phyloP scores from a whole-genome alignment of 352 stramenopile species.

The Pythium grandisporangium region DNA sequence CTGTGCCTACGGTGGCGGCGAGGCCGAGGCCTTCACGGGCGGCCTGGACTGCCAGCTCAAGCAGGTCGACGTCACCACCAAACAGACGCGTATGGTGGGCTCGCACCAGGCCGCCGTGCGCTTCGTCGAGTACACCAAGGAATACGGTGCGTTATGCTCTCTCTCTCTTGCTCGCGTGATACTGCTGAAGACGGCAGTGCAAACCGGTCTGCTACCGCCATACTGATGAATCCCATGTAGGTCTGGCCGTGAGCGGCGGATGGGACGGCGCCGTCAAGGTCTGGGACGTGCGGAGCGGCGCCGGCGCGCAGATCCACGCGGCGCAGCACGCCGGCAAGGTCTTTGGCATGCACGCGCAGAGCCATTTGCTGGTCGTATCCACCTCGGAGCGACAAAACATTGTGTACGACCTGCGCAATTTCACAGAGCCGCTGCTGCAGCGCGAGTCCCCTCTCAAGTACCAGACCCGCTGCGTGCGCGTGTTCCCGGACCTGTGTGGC shows the following conservation, averaged over 20 bases:
- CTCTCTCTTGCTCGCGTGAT: too few species aligned
- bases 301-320: constrained; percentile 37
- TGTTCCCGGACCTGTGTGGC: constrained; percentile 62
- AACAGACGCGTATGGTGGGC: constrained; percentile 20
- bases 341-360: constrained; percentile 52
- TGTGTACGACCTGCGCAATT: constrained; percentile 82
- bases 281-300: constrained; percentile 57
- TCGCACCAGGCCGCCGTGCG: constrained; percentile 40
- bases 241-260: constrained; percentile 42
- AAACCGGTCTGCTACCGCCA: too few species aligned
- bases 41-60: constrained; percentile 59
- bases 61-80: constrained; percentile 46
- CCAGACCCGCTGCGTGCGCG: constrained; percentile 85
- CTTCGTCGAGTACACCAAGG: constrained; percentile 44
- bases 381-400: constrained; percentile 45
- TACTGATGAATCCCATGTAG: constrained; percentile 8
- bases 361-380: constrained; percentile 47
- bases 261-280: constrained; percentile 62
- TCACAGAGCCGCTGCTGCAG: constrained; percentile 41
- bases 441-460: constrained; percentile 85
- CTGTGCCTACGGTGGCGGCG: constrained; percentile 49
- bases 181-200: too few species aligned
- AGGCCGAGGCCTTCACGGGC: constrained; percentile 60
- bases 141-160: constrained; percentile 17
- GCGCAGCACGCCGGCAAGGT: constrained; percentile 39